Evolutionary conservation across 2,329 filamentous ascomycete species (phyloP), one percentile per base, ranked within the genome.

Genomic region (Aspergillus niger): DNA sequence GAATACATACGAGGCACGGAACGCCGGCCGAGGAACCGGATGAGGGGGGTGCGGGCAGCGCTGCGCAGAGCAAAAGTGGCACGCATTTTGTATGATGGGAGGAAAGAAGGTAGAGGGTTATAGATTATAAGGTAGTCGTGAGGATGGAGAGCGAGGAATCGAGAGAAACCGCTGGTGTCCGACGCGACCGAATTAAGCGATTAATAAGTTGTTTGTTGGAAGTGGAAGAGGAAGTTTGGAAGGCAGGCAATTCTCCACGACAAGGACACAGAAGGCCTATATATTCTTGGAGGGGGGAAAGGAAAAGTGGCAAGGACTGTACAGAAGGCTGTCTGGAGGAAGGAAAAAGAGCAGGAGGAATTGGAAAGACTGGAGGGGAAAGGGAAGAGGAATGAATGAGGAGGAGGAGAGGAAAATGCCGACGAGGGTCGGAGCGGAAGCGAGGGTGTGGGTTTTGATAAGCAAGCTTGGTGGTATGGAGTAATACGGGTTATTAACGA

Each of bases 21-120:
- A 59, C 79, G 78, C 67, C 78, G 80, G 65, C 81, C 81, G 44
- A 82, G 59, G 70, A 83, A 83, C 62, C 80, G 81, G 67, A 83
- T 83, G 63, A 82, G 70, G 55, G 80, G 80, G 57, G 76, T 79
- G 55, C 79, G 77, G 59, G 76, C 72, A 58, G 76, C 74, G 58
- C 72, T 77, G 57, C 74, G 73, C 58, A 82, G 74, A 67, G 77
- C 69, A 62, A 73, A 62, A 47, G 79, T 76, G 63, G 72, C 74
- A 69, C 73, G 77, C 79, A 81, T 80, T 69, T 65, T 77, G 68
- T 65, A 59, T 59, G 56, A 55, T 22, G 36, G 53, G 49, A 17
- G 43, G 59, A 57, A 8, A 56, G 52, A 20, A 56, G 43, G 5
- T 56, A 36, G 32, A 11, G 32, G 26, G 28, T 38, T 53, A 63